Evolutionary conservation across 768 basidiomycete species (phyloP).

Genomic region (Podaxis sp.): DNA sequence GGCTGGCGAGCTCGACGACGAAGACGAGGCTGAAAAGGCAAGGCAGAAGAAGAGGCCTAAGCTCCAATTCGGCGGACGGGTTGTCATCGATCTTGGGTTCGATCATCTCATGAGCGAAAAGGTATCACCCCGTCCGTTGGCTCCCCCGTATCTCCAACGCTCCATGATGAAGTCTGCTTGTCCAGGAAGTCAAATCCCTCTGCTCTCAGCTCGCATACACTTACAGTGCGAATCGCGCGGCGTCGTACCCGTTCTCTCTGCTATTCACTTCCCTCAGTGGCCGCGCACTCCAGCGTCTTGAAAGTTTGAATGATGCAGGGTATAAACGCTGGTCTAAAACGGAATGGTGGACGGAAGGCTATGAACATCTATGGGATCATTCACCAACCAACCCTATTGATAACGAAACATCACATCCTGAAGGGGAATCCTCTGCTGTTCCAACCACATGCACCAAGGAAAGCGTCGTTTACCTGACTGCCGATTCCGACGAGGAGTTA

Average conservation of each 20-base stretch:
- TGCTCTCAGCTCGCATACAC: slow-evolving; percentile 89
- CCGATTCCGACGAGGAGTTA: slow-evolving; percentile 87
- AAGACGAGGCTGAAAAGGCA: slow-evolving; percentile 37
- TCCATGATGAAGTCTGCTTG: slow-evolving; percentile 15
- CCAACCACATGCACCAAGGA: slow-evolving; percentile 32
- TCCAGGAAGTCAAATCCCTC: slow-evolving; percentile 88
- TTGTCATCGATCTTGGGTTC: slow-evolving; percentile 88
- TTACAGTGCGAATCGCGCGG: slow-evolving; percentile 82
- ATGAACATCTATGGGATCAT: slow-evolving; percentile 63
- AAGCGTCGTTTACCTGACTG: slow-evolving; percentile 87
- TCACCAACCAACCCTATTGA: slow-evolving; percentile 13
- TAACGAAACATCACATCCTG: slow-evolving; percentile 9
- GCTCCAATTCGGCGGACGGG: slow-evolving; percentile 55
- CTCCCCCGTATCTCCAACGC: slow-evolving; percentile 1
- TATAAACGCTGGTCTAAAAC: slow-evolving; percentile 81
- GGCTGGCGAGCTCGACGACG: slow-evolving; percentile 59
- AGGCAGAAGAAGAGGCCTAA: slow-evolving; percentile 41
- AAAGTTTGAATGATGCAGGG: slow-evolving; percentile 60
- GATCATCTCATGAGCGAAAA: slow-evolving; percentile 93
- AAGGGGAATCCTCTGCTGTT: slow-evolving; percentile 18
- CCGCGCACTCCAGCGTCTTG: slow-evolving; percentile 61
- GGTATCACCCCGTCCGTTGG: slow-evolving; percentile 48
- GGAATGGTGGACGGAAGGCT: slow-evolving; percentile 81
- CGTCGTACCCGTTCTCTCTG: slow-evolving; percentile 69
- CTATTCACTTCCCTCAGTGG: slow-evolving; percentile 83